These are phyloP conservation scores for Acanthamoeba healyi DNA, from an alignment of 208 protist genomes.

Conservation along the genomic window DNA sequence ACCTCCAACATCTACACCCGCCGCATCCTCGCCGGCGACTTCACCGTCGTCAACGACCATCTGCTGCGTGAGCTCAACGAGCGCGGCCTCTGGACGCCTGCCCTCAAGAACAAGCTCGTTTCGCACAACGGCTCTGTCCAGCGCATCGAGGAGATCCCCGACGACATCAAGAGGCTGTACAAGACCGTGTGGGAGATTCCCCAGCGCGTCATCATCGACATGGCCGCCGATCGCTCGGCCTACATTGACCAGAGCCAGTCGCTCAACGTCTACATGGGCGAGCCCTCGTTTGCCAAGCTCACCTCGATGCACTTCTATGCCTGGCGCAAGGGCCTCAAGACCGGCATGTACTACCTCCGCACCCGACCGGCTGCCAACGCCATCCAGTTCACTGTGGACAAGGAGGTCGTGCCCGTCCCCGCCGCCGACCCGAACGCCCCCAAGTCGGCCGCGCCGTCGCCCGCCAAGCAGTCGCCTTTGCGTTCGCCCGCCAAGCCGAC, in stretches of 20 bases:
- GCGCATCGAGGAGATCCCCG: slow-evolving; percentile 95
- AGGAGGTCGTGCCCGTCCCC: not conserved
- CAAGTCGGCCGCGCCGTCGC: not conserved
- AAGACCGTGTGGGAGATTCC: slow-evolving; percentile 99
- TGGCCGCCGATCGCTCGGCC: slow-evolving; percentile 98
- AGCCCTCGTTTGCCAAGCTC: slow-evolving; percentile 95
- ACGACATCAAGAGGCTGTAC: slow-evolving; percentile 97
- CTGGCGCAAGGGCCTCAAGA: slow-evolving; percentile 99
- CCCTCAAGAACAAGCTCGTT: slow-evolving; percentile 97
- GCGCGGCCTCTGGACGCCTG: slow-evolving; percentile 95
- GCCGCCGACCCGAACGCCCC: not conserved
- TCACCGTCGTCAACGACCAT: slow-evolving; percentile 99
- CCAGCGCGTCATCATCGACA: slow-evolving; percentile 98
- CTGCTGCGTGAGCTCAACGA: slow-evolving; percentile 97
- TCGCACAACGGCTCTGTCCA: slow-evolving; percentile 96
- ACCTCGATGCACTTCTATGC: slow-evolving; percentile 99
- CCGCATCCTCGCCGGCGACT: slow-evolving; percentile 98
- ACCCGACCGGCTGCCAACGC: slow-evolving; percentile 97
- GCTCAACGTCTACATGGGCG: slow-evolving; percentile 99
- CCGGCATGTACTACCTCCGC: slow-evolving; percentile 99
- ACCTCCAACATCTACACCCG: slow-evolving; percentile 99
- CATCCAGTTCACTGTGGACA: slow-evolving; percentile 99
- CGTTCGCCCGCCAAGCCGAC: not conserved
- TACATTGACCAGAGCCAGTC: slow-evolving; percentile 99
- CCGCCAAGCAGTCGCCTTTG: slow-evolving; percentile 40